Conservation (phyloP, 2,329 filamentous ascomycete genomes). For the Claviceps digitariae region DNA sequence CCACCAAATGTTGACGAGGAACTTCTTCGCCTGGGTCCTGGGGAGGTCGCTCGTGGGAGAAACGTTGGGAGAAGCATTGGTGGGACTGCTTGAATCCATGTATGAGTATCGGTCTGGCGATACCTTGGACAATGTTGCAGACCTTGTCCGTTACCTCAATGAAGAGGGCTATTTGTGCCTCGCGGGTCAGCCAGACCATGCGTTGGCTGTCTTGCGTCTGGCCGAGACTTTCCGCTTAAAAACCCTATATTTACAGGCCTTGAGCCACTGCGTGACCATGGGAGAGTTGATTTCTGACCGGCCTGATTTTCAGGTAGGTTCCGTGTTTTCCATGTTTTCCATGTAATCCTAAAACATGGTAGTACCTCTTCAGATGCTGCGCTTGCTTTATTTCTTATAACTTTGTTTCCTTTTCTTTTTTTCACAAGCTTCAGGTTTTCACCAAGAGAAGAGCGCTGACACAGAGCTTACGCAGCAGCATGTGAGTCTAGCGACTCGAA, state of each 20-base stretch:
- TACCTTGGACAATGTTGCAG: slow-evolving; percentile 46
- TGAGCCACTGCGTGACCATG: slow-evolving; percentile 71
- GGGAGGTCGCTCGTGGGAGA: slow-evolving; percentile 53
- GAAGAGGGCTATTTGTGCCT: slow-evolving; percentile 58
- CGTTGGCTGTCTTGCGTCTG: slow-evolving; percentile 52
- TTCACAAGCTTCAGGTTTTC: too few species aligned
- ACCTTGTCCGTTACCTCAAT: slow-evolving; percentile 41
- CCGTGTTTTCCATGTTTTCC: not conserved
- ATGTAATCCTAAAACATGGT: not conserved
- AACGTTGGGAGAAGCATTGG: slow-evolving; percentile 49
- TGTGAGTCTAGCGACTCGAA: slow-evolving; percentile 40
- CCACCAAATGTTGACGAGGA: slow-evolving; percentile 57
- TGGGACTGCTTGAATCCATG: slow-evolving; percentile 52
- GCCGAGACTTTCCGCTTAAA: slow-evolving; percentile 51
- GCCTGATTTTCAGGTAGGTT: slow-evolving; percentile 47
- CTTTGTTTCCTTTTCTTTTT: not conserved
- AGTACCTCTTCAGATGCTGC: not conserved
- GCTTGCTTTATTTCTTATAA: not conserved
- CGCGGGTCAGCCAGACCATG: slow-evolving; percentile 50
- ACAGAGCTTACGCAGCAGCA: slow-evolving; percentile 24
- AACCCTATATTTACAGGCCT: slow-evolving; percentile 59
- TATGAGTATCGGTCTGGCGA: slow-evolving; percentile 44
- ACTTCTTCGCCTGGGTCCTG: slow-evolving; percentile 61
- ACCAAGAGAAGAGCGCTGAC: not conserved
- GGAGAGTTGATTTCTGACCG: slow-evolving; percentile 42